Conservation (phyloP, 768 basidiomycete genomes). For the Hypholoma fasciculare region DNA sequence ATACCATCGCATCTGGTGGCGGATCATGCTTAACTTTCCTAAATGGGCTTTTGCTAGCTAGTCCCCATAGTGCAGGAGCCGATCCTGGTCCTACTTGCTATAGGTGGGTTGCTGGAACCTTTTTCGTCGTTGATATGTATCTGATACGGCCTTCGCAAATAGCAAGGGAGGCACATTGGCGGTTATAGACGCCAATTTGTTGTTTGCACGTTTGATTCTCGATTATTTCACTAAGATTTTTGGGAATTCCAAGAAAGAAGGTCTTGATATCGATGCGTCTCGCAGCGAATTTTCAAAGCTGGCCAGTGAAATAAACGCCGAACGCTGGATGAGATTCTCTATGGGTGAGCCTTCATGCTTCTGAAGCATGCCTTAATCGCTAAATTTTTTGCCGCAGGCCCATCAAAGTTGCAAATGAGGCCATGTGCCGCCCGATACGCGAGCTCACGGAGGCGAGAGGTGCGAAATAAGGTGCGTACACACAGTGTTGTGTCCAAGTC, state of each 20-base stretch:
- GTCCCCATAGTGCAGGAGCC: slow-evolving; percentile 92
- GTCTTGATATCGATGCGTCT: slow-evolving; percentile 77
- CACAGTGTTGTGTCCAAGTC: no score
- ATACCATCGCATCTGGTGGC: slow-evolving; percentile 94
- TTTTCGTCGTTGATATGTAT: no score
- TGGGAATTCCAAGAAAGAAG: slow-evolving; percentile 84
- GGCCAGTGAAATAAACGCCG: slow-evolving; percentile 68
- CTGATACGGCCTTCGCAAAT: background rate
- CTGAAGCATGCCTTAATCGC: background rate
- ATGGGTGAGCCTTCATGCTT: slow-evolving; percentile 52
- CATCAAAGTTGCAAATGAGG: slow-evolving; percentile 95
- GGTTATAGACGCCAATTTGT: slow-evolving; percentile 90
- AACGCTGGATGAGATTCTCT: slow-evolving; percentile 82
- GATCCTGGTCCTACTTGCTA: slow-evolving; percentile 94
- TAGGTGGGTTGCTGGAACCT: slow-evolving; percentile 43
- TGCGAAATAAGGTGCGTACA: no score
- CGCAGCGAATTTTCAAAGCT: slow-evolving; percentile 64
- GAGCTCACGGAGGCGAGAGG: slow-evolving; percentile 89
- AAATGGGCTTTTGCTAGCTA: slow-evolving; percentile 88
- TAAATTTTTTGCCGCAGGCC: slow-evolving; percentile 50
- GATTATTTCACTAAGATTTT: slow-evolving; percentile 96
- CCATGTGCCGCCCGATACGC: slow-evolving; percentile 93
- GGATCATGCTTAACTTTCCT: slow-evolving; percentile 87
- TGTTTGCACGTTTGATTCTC: slow-evolving; percentile 86
- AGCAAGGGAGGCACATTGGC: slow-evolving; percentile 92